phyloP scores from a whole-genome alignment of 78 protist species.

The Parvularia atlantis region DNA sequence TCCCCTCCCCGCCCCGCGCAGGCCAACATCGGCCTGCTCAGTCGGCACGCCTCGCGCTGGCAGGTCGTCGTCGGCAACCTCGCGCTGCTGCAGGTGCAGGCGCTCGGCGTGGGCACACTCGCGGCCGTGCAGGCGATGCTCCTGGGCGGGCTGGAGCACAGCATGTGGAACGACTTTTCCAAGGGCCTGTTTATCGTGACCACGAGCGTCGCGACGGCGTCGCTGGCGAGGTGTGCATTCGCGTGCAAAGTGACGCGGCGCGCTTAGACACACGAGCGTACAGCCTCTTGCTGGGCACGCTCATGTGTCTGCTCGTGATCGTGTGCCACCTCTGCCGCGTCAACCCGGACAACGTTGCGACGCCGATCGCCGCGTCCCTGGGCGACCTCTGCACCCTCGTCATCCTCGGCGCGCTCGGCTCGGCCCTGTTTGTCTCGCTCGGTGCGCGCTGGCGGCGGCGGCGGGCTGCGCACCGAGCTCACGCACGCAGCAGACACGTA shows the following conservation, averaged over 20 bases:
- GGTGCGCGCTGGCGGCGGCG: not conserved
- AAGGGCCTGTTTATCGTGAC: not conserved
- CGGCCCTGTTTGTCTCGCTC: not conserved
- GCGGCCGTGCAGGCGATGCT: not conserved
- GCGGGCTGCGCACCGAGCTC: not conserved
- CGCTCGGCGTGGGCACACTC: not conserved
- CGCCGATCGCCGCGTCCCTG: not conserved
- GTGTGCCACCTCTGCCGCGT: not conserved
- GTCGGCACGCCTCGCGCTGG: not conserved
- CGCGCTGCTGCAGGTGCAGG: not conserved
- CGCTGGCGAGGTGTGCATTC: not conserved
- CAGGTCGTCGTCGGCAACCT: not conserved
- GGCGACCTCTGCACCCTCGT: not conserved
- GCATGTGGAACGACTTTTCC: not conserved
- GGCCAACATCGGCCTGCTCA: no score
- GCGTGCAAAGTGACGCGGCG: not conserved
- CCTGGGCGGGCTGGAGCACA: not conserved
- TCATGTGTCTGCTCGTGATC: not conserved
- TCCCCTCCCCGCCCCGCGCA: no score
- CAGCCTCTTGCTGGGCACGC: not conserved
- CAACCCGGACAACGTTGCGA: constrained; percentile 1
- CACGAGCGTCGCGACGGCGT: not conserved
- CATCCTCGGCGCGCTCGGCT: not conserved
- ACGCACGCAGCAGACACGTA: not conserved
- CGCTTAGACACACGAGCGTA: no score